These are phyloP conservation scores for Pinus taeda DNA, from an alignment of 75 land plant species.

Conservation along the genomic window DNA sequence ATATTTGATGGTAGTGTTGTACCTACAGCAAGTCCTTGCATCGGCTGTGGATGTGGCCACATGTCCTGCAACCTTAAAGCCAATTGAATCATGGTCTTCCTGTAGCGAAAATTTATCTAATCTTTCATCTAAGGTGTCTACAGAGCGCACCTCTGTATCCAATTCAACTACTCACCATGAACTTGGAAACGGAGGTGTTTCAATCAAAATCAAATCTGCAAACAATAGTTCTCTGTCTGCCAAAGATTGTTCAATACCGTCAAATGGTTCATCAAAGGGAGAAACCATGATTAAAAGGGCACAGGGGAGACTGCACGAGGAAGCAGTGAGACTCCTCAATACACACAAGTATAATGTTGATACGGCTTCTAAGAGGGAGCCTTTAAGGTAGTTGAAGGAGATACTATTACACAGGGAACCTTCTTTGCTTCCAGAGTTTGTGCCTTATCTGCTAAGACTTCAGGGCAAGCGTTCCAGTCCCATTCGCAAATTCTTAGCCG, in stretches of 20 bases:
- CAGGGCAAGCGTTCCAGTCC: too few species aligned
- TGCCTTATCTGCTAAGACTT: too few species aligned
- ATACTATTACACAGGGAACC: too few species aligned
- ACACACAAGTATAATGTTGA: too few species aligned
- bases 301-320: too few species aligned
- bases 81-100: not conserved
- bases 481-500: too few species aligned
- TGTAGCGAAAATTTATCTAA: not conserved
- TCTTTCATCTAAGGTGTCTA: not conserved
- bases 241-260: not conserved
- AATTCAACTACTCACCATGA: not conserved
- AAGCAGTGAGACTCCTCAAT: too few species aligned
- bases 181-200: not conserved
- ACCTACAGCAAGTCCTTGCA: constrained; percentile 20
- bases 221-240: not conserved
- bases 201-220: constrained; percentile 5
- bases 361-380: too few species aligned
- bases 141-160: constrained; percentile 2
- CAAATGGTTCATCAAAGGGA: not conserved
- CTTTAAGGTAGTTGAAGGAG: too few species aligned
- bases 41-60: not conserved
- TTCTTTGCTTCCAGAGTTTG: too few species aligned
- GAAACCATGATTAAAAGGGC: constrained; percentile 27
- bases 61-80: not conserved
- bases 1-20: constrained; percentile 41